These are phyloP conservation scores for Zygoascus ofunaensis DNA, from an alignment of 805 yeast genomes.

Conservation along the genomic window DNA sequence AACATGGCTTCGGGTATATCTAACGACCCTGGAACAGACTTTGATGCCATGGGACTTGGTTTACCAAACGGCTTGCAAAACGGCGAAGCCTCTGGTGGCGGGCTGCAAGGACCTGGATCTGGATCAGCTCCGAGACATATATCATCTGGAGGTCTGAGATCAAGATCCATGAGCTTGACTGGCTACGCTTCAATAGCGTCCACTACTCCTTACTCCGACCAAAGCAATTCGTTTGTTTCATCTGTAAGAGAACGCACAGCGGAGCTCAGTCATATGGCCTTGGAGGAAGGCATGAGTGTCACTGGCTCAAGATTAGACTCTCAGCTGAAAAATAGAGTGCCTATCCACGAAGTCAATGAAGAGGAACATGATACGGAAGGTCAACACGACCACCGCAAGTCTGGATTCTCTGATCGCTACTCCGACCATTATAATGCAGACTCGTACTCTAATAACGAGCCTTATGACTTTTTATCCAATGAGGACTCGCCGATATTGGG, in stretches of 20 bases:
- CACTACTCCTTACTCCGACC: neutral
- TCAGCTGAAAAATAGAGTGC: neutral
- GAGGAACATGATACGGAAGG: neutral
- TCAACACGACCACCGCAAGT: neutral
- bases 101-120: too few relatives aligned
- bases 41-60: too few relatives aligned
- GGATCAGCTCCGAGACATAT: neutral
- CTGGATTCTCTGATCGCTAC: neutral
- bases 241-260: slow-evolving; percentile 18
- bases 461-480: neutral
- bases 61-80: too few relatives aligned
- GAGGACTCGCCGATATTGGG: neutral
- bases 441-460: neutral
- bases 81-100: too few relatives aligned
- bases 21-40: too few relatives aligned
- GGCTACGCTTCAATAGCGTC: neutral
- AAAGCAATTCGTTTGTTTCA: neutral
- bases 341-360: neutral
- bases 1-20: too few relatives aligned
- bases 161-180: neutral
- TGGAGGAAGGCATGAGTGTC: slow-evolving; percentile 14
- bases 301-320: neutral
- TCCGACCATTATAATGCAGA: neutral
- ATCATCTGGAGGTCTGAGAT: neutral
- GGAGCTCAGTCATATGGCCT: slow-evolving; percentile 16